phyloP scores from a whole-genome alignment of 768 basidiomycete species.

The Trametes meyenii region DNA sequence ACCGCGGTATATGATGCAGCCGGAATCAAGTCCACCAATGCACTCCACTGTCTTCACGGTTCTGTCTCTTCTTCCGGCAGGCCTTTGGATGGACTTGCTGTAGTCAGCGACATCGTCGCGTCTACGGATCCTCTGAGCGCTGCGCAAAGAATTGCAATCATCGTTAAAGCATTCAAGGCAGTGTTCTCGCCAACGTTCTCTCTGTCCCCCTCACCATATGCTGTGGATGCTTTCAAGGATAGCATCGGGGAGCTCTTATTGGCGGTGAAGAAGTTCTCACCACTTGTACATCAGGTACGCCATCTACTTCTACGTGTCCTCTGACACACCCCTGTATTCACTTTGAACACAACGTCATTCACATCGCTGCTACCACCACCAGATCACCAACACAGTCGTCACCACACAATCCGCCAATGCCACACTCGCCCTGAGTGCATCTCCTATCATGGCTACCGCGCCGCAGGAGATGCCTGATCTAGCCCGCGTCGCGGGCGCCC shows the following conservation, averaged over 20 bases:
- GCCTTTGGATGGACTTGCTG: constrained; percentile 78
- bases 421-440: constrained; percentile 84
- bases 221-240: constrained; percentile 42
- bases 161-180: constrained; percentile 48
- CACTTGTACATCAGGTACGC: constrained; percentile 80
- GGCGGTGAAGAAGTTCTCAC: constrained; percentile 53
- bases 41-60: constrained; percentile 76
- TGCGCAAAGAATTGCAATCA: constrained; percentile 47
- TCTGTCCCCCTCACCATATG: constrained; percentile 25
- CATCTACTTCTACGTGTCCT: not conserved
- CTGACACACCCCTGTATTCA: not conserved
- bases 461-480: constrained; percentile 84
- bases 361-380: constrained; percentile 3
- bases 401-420: constrained; percentile 89
- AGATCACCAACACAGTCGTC: constrained; percentile 92
- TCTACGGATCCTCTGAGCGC: constrained; percentile 57
- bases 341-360: not conserved
- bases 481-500: constrained; percentile 59
- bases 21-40: constrained; percentile 81
- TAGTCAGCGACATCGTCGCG: constrained; percentile 85
- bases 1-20: constrained; percentile 46
- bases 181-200: constrained; percentile 27
- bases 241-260: constrained; percentile 53
- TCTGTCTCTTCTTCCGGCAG: constrained; percentile 60
- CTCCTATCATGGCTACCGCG: constrained; percentile 93